Base-by-base conservation (phyloP, 2,329 filamentous ascomycete genomes). In the Chalaropsis ovoidea region DNA sequence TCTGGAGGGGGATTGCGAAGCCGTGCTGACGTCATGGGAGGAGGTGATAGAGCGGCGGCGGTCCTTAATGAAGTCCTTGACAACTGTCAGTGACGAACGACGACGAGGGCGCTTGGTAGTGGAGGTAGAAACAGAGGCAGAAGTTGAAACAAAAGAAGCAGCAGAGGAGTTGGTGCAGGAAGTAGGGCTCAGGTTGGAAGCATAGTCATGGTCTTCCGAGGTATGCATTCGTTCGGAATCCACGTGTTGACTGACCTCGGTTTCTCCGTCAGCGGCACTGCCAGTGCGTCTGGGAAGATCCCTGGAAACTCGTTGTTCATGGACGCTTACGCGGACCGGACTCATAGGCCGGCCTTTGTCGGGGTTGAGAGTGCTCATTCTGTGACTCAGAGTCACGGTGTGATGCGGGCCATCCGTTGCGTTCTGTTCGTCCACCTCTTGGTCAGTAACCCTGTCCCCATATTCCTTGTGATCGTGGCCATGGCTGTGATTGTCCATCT, bases 51-150 rank as follows among this genome's bases (percentile, higher is more conserved):
- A 82, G 65, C 77, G 77, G 65, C 82, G 78, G 10, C 79, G 77
- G 63, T 86, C 83, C 71, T 82, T 85, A 72, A 86, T 83, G 66
- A 86, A 83, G 68, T 80, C 82, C 70, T 79, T 81, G 43, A 86
- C 80, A 35, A 85, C 77, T 43, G 79, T 82, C 62, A 86, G 74
- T 0, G 83, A 86, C 5, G 84, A 84, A 62, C 82, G 78, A 52
- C 82, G 77, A 56, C 66, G 58, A 39, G 63, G 49, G 13, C 54
- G 52, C 35, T 64, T 63, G 24, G 43, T 41, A 27, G 43, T 62
- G 24, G 60, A 61, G n/a, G 47, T 66, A 42, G 52, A 52, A 41
- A 42, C 45, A 42, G 41, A 61, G 22, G 61, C 43, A 56, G 24
- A 58, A 39, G 54, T 31, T 35, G 54, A 58, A 58, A 39, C 54